Base-by-base conservation (phyloP, 1,139 yeast species). In the Candida sanyaensis region DNA sequence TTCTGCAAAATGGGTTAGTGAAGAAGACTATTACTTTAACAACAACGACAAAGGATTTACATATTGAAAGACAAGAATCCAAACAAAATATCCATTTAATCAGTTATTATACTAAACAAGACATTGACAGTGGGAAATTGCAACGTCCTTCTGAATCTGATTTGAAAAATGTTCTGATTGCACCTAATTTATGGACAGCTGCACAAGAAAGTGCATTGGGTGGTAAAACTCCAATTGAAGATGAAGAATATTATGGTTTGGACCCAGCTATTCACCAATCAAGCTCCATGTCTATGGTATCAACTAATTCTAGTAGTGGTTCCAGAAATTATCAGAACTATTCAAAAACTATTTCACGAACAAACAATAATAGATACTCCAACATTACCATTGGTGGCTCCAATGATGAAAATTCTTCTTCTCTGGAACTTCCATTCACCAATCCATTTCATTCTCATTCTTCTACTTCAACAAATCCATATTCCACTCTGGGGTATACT, bases 21-120 rank as follows among this genome's bases (percentile, higher is more conserved):
- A 91, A 91, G 64, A 90, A 90, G 64, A 88, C 97, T 0, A 73
- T 91, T 54, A 83, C 92, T 5, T 71, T 90, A 13, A 78, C 65
- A 17, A 69, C 76, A 17, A 63, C 59, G 6, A 49, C 64, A 5
- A 66, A 65, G 37, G 83, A 81, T 12, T 60, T 69, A 27, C 66
- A 67, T 43, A 47, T 67, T 24, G 64, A 62, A 8, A 59, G 58
- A 32, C 58, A 60, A 33, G 61, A 59, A 6, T 71, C 64, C 45
- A 68, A 63, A 44, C 77, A 71, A 56, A 83, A 89, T 0, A 79
- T 87, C 48, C 97, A 92, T 61, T 67, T 91, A 46, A 83, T 91
- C 6, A 83, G 92, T 17, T 91, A 91, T 64, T 91, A 89, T 61
- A 75, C 79, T 47, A 85, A 90, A 0, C 80, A 81, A 40, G 96